These are phyloP conservation scores for Penicillium riverlandense DNA, from an alignment of 495 filamentous ascomycete species.

Conservation along the genomic window DNA sequence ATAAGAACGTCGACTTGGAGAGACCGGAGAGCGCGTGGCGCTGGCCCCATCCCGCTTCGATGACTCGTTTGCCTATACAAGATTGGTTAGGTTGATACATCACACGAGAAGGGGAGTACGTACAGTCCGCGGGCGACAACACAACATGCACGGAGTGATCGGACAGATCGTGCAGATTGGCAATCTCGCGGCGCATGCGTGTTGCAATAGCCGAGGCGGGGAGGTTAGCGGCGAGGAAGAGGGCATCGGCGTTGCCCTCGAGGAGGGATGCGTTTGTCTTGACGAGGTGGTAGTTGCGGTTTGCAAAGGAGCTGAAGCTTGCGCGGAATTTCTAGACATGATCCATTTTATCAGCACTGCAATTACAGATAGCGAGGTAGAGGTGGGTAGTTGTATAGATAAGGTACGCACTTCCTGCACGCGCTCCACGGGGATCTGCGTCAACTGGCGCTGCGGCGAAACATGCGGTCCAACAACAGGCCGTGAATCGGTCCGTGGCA, in stretches of 20 bases:
- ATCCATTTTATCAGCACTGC: too few relatives aligned
- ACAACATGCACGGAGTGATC: conserved; percentile 73
- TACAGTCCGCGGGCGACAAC: conserved; percentile 66
- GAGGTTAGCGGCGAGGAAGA: conserved; percentile 20
- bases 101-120: neutral
- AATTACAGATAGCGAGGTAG: neutral
- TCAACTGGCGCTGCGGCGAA: conserved; percentile 28
- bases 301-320: conserved; percentile 16
- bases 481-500: conserved; percentile 1
- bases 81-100: too few relatives aligned
- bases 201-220: conserved; percentile 9
- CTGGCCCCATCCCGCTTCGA: conserved; percentile 83
- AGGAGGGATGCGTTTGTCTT: conserved; percentile 18
- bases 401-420: conserved; percentile 22
- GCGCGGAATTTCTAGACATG: conserved; percentile 18
- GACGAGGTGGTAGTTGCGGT: conserved; percentile 24
- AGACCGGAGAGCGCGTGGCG: conserved; percentile 72
- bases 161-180: conserved; percentile 60
- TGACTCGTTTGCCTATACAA: conserved; percentile 51
- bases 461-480: conserved; percentile 26
- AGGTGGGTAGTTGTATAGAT: neutral
- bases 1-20: conserved; percentile 32
- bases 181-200: conserved; percentile 55
- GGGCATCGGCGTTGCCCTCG: conserved; percentile 22
- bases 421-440: conserved; percentile 16